Percentiles rank a stretch among this genome's conserved stretches.
Evolutionary conservation across 352 stramenopile species (phyloP).

Genomic region (Globisporangium ultimum): DNA sequence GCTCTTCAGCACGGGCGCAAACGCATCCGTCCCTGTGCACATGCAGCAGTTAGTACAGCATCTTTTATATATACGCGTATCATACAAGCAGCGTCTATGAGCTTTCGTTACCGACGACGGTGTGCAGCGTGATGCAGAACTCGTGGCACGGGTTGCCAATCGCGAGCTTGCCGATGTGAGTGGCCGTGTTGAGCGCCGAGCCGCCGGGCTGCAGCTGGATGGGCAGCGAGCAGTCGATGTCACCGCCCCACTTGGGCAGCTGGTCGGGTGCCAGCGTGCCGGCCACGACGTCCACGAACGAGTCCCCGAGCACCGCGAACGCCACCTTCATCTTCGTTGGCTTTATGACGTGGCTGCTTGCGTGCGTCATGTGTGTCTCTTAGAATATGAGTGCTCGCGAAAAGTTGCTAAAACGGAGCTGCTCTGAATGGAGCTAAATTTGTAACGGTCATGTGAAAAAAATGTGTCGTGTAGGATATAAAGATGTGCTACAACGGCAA

Average conservation of each 20-base stretch:
- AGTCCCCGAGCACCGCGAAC: slow-evolving; percentile 60
- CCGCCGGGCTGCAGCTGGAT: slow-evolving; percentile 79
- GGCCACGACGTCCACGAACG: slow-evolving; percentile 78
- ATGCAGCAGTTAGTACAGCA: not conserved
- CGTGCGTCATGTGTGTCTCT: not conserved
- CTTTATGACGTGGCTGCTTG: not conserved
- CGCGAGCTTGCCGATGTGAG: slow-evolving; percentile 65
- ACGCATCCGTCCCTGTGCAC: slow-evolving; percentile 38
- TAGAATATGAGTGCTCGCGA: too few species aligned
- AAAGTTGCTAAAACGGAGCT: too few species aligned
- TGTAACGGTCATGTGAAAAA: too few species aligned
- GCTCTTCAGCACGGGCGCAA: slow-evolving; percentile 39
- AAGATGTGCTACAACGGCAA: too few species aligned
- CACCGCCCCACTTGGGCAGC: slow-evolving; percentile 74
- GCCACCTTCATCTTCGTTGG: slow-evolving; percentile 25
- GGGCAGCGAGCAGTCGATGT: slow-evolving; percentile 60
- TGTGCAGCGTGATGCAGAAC: slow-evolving; percentile 53
- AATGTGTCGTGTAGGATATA: too few species aligned
- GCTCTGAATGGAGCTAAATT: too few species aligned
- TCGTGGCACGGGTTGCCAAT: slow-evolving; percentile 18
- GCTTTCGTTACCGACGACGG: slow-evolving; percentile 34
- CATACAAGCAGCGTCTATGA: not conserved
- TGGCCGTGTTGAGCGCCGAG: slow-evolving; percentile 83
- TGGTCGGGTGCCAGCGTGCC: slow-evolving; percentile 57
- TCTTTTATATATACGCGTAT: not conserved